Percentiles rank a stretch among this genome's conserved stretches.
Conservation (phyloP, 495 filamentous ascomycete species). For the Arthonia radiata region DNA sequence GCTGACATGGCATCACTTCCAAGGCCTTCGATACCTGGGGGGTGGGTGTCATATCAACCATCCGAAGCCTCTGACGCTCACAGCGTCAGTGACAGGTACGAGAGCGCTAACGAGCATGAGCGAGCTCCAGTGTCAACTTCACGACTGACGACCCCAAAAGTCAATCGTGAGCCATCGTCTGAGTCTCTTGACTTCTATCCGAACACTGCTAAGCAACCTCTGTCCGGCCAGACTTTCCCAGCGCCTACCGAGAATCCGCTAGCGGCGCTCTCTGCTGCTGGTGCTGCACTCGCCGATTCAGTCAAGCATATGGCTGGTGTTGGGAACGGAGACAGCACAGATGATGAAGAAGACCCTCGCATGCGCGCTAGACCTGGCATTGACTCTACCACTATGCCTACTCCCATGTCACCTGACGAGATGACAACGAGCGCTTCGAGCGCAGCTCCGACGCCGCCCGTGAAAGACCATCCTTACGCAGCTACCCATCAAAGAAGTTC, state of each 20-base stretch:
- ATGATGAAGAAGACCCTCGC: background rate
- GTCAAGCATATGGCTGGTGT: conserved; percentile 8
- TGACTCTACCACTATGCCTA: too few species aligned
- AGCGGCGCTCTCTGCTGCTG: conserved; percentile 9
- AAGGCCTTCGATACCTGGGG: conserved; percentile 37
- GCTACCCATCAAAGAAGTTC: conserved; percentile 2
- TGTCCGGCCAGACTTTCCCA: background rate
- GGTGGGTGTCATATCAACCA: conserved; percentile 35
- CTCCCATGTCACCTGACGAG: too few species aligned
- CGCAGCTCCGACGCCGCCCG: conserved; percentile 9
- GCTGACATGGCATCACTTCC: conserved; percentile 18
- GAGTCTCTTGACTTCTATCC: background rate
- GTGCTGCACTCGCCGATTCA: conserved; percentile 10
- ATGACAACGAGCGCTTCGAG: conserved; percentile 8
- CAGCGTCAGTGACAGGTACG: conserved; percentile 7
- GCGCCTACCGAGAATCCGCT: conserved; percentile 5
- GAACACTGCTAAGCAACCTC: background rate
- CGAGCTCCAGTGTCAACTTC: conserved; percentile 2
- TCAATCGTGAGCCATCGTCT: background rate
- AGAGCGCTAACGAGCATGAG: background rate
- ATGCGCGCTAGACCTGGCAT: background rate
- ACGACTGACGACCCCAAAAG: conserved; percentile 3
- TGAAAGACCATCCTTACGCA: conserved; percentile 5
- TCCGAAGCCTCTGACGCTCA: conserved; percentile 12
- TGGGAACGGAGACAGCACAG: background rate